phyloP scores from a whole-genome alignment of 768 basidiomycete species.

The Podaxis rugospora region DNA sequence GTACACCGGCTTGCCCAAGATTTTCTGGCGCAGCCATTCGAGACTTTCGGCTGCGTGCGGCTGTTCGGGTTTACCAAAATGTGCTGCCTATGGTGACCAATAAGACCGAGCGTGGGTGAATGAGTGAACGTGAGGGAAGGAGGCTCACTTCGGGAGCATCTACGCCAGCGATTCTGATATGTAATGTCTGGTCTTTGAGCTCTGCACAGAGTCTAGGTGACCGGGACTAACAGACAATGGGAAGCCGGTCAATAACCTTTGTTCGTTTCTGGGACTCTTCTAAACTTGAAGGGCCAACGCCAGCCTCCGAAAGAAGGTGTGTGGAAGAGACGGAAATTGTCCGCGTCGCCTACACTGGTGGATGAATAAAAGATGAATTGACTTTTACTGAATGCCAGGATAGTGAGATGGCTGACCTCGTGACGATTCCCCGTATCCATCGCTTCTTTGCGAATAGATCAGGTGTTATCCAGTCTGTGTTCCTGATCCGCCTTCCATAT shows the following conservation, averaged over 20 bases:
- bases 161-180: constrained; percentile 84
- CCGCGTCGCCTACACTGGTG: constrained; percentile 75
- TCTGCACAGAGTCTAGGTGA: constrained; percentile 34
- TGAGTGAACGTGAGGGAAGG: not conserved
- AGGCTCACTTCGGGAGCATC: constrained; percentile 84
- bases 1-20: constrained; percentile 57
- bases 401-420: constrained; percentile 45
- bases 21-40: constrained; percentile 57
- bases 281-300: constrained; percentile 63
- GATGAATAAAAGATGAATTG: not conserved
- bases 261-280: constrained; percentile 49
- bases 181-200: constrained; percentile 76
- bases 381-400: not conserved
- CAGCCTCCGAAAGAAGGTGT: constrained; percentile 74
- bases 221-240: not conserved
- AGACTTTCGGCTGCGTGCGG: constrained; percentile 71
- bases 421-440: constrained; percentile 80
- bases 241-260: constrained; percentile 42
- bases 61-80: constrained; percentile 82
- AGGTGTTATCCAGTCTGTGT: constrained; percentile 68
- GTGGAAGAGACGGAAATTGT: constrained; percentile 88
- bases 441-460: constrained; percentile 49
- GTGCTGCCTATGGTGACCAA: constrained; percentile 46
- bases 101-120: not conserved
- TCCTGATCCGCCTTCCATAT: constrained; percentile 56